Evolutionary conservation across 192 early-diverging fungal species (phyloP).

Genomic region (Chytriomyces sp.): DNA sequence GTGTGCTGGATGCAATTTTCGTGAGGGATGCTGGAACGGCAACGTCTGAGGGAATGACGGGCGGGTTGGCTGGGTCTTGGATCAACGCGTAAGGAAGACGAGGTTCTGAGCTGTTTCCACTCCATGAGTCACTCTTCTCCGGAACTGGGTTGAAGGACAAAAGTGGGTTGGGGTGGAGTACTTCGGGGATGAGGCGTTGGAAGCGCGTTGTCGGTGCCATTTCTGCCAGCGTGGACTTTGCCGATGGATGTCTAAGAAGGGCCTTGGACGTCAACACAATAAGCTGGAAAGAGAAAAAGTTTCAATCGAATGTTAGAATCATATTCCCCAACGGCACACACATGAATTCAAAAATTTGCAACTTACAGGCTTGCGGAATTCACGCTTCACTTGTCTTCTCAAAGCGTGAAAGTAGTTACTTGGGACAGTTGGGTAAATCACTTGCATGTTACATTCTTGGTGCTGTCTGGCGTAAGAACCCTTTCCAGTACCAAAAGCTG

Average conservation of each 20-base stretch:
- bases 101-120: conserved; percentile 58
- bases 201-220: conserved; percentile 83
- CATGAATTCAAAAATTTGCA: conserved; percentile 16
- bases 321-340: conserved; percentile 18
- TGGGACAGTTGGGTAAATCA: conserved; percentile 96
- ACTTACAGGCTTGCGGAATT: conserved; percentile 91
- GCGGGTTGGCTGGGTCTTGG: conserved; percentile 33
- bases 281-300: conserved; percentile 48
- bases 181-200: conserved; percentile 92
- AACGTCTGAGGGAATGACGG: neutral
- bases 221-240: conserved; percentile 81
- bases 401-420: conserved; percentile 96
- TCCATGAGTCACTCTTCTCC: conserved; percentile 39
- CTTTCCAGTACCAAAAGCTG: conserved; percentile 46
- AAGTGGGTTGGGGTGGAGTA: conserved; percentile 74
- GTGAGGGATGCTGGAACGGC: conserved; percentile 4
- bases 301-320: neutral
- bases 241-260: conserved; percentile 91
- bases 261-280: conserved; percentile 83
- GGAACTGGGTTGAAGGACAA: conserved; percentile 34
- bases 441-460: conserved; percentile 98
- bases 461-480: conserved; percentile 80
- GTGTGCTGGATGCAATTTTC: neutral
- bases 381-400: conserved; percentile 93
- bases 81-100: conserved; percentile 54